phyloP scores from a whole-genome alignment of 352 stramenopile species.

The Saprolegnia diclina region DNA sequence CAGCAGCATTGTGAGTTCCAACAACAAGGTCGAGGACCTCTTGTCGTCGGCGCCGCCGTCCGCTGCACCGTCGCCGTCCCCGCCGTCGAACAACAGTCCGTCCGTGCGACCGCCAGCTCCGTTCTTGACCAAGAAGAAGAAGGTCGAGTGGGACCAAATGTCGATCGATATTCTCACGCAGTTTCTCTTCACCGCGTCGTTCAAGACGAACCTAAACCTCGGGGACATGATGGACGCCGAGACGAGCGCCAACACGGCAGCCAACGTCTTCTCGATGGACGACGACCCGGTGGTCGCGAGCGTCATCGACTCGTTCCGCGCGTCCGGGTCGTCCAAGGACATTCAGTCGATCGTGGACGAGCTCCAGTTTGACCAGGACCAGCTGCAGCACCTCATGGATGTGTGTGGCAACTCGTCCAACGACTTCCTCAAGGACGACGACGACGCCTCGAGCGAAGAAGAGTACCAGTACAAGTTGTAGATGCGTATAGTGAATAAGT shows the following conservation, averaged over 20 bases:
- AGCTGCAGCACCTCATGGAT: slow-evolving; percentile 19
- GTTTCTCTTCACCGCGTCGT: slow-evolving; percentile 16
- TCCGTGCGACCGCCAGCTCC: slow-evolving; percentile 2
- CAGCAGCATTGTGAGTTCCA: not conserved
- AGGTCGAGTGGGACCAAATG: slow-evolving; percentile 18
- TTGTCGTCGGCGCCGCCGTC: not conserved
- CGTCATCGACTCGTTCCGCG: slow-evolving; percentile 25
- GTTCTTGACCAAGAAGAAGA: slow-evolving; percentile 25
- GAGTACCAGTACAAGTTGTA: not conserved
- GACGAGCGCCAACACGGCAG: slow-evolving; percentile 5
- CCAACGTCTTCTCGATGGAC: slow-evolving; percentile 20
- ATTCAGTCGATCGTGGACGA: slow-evolving; percentile 18
- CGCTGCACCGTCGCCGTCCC: not conserved
- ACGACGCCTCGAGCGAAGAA: not conserved
- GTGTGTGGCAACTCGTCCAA: slow-evolving; percentile 2
- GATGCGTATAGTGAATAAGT: not conserved
- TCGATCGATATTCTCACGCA: slow-evolving; percentile 16
- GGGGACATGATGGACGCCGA: slow-evolving; percentile 16
- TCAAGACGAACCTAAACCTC: slow-evolving; percentile 14
- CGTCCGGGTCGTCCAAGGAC: slow-evolving; percentile 18
- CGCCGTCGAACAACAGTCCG: not conserved
- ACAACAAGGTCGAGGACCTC: not conserved
- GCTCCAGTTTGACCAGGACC: slow-evolving; percentile 9
- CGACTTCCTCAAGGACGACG: not conserved
- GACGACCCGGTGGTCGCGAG: slow-evolving; percentile 24